phyloP scores from a whole-genome alignment of 139 green algal genomes.

The Chlorella ohadii region DNA sequence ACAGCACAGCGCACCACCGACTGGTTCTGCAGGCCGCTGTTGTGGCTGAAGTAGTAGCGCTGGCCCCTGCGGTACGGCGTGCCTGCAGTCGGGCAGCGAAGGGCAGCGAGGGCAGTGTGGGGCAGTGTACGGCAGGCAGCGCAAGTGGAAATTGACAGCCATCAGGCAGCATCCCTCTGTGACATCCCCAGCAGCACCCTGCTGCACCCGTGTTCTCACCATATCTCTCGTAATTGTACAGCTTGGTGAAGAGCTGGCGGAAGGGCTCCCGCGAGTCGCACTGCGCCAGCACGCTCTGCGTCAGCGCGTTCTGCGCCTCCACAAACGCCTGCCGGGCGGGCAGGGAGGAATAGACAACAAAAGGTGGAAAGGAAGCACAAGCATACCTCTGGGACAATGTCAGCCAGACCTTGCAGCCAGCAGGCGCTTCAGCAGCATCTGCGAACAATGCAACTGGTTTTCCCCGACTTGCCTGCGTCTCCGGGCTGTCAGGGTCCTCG shows the following conservation, averaged over 20 bases:
- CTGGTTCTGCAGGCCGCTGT: conserved; percentile 90
- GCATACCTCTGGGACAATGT: no score
- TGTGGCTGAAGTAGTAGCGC: conserved; percentile 89
- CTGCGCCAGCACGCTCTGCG: conserved; percentile 68
- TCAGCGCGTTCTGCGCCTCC: conserved; percentile 85
- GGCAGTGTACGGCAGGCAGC: no score
- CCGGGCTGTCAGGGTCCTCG: conserved; percentile 85
- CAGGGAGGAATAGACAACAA: no score
- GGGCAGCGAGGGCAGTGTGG: no score
- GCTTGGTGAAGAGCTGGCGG: conserved; percentile 55
- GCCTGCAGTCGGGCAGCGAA: conserved; percentile 38
- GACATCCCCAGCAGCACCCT: no score
- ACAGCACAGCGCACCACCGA: not conserved
- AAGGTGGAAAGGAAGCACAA: no score
- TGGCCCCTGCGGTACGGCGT: conserved; percentile 68
- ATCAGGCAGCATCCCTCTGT: no score
- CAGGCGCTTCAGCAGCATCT: no score
- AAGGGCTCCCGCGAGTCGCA: conserved; percentile 76
- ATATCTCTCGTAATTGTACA: conserved; percentile 23
- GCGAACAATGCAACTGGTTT: no score
- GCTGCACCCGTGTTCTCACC: no score
- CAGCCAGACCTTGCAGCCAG: no score
- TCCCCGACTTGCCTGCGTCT: conserved; percentile 71
- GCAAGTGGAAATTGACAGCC: no score
- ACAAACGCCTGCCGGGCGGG: conserved; percentile 67